Conservation (phyloP, 2,329 filamentous ascomycete genomes). For the Paecilomyces sp. region DNA sequence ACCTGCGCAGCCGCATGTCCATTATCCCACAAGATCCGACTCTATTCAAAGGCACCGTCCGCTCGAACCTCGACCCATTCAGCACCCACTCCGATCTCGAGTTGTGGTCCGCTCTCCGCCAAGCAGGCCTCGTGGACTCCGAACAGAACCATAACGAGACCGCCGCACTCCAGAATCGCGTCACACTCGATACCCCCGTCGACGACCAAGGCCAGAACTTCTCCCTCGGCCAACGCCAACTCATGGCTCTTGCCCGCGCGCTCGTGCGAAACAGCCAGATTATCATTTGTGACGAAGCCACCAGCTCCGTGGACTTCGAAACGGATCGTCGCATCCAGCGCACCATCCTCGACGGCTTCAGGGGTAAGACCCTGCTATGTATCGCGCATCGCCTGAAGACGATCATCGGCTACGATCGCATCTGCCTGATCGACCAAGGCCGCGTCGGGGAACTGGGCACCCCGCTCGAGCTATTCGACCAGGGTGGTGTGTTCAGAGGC, state of each 20-base stretch:
- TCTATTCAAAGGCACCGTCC: conserved; percentile 7
- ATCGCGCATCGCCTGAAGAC: conserved; percentile 68
- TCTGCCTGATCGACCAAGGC: conserved; percentile 61
- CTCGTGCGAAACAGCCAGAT: conserved; percentile 64
- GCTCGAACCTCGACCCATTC: conserved; percentile 9
- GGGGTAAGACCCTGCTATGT: conserved; percentile 58
- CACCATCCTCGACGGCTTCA: conserved; percentile 63
- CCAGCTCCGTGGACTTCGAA: conserved; percentile 65
- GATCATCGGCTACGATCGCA: conserved; percentile 65
- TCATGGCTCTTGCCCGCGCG: conserved; percentile 64
- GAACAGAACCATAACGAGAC: background rate
- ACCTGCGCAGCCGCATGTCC: conserved; percentile 7
- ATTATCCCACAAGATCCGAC: conserved; percentile 9
- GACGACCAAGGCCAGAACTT: conserved; percentile 64
- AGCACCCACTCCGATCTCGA: conserved; percentile 6
- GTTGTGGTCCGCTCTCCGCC: conserved; percentile 4
- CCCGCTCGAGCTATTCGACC: conserved; percentile 3
- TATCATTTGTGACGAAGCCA: conserved; percentile 71
- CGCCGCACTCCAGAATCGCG: background rate
- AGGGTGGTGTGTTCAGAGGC: conserved; percentile 5
- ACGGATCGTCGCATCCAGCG: conserved; percentile 66
- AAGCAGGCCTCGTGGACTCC: conserved; percentile 1
- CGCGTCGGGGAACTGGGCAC: conserved; percentile 46
- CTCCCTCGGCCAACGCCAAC: conserved; percentile 65
- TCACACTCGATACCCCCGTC: conserved; percentile 27